Base-by-base conservation (phyloP, 306 rosid genomes). In the Chamaecrista fasciculata region DNA sequence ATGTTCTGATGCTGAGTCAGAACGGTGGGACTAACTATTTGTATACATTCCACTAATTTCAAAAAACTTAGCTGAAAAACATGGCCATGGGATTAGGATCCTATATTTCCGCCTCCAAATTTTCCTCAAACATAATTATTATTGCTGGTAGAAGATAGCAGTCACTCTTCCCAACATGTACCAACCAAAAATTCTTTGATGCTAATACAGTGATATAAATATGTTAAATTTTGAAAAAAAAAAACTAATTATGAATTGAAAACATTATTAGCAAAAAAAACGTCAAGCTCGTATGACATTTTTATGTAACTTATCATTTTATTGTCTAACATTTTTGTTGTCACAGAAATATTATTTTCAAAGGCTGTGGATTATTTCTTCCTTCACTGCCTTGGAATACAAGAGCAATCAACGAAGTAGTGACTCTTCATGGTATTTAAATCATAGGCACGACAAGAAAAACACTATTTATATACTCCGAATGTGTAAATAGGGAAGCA, bases 121-220 rank as follows among this genome's bases (percentile, higher is more conserved):
- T 76, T 70, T 53, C 82, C 69, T 56, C 75, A 33, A 84, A 75
- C 92, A 86, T 68, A 79, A 84, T 86, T 70, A 89, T 82, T 86
- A 60, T 24, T 76, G 70, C 68, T 74, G 65, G 72, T 18, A 73
- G 53, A 56, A 58, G 8, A 60, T 9, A 16, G 7, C 43, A 37
- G 7, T 2, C 47, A 61, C n/a, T 69, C 71, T 67, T 36, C 36
- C 63, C 47, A 25, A 64, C 79, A 62, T 36, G 51, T 74, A 75
- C 75, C 79, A 76, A 75, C 69, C 55, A 6, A 37, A 37, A 37
- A 1, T 10, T 33, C 36, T 33, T 33, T 33, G 36, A 33, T 4
- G 6, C 36, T 4, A 33, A 33, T n/a, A n/a, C n/a, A n/a, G n/a
- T n/a, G n/a, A n/a, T n/a, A n/a, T n/a, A n/a, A n/a, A n/a, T n/a